Conservation (phyloP, 441 rosid genomes). For the California macrophylla region DNA sequence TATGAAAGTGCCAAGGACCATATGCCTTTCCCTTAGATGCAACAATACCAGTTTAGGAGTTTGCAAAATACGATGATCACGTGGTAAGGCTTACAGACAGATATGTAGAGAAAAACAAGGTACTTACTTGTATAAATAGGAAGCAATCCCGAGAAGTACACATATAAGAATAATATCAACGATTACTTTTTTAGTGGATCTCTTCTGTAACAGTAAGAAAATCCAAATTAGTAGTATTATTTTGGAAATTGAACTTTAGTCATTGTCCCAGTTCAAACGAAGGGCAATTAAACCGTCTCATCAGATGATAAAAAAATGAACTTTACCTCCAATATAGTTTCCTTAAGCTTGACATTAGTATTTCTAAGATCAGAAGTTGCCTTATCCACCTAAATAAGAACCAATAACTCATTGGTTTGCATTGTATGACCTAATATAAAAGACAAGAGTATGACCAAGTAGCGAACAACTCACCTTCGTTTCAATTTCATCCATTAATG, state of each 20-base stretch:
- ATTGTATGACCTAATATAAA: conserved; percentile 1
- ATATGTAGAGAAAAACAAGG: not conserved
- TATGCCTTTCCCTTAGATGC: not conserved
- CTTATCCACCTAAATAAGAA: conserved; percentile 42
- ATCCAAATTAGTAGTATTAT: conserved; percentile 4
- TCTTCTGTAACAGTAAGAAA: conserved; percentile 24
- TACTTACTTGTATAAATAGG: conserved; percentile 51
- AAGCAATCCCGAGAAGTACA: conserved; percentile 47
- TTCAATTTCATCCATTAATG: conserved; percentile 55
- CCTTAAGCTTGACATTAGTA: conserved; percentile 52
- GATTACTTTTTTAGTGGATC: conserved; percentile 58
- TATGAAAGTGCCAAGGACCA: not conserved
- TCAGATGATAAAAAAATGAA: not conserved
- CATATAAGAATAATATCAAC: conserved; percentile 48
- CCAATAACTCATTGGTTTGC: conserved; percentile 1
- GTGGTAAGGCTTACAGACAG: not conserved
- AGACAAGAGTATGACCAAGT: not conserved
- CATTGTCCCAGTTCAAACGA: not conserved
- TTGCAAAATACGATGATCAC: not conserved
- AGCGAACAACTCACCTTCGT: conserved; percentile 34
- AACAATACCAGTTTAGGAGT: not conserved
- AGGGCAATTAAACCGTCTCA: not conserved
- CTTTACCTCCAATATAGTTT: conserved; percentile 45
- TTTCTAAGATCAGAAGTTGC: conserved; percentile 43
- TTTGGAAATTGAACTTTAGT: not conserved